Percentiles rank a stretch among this genome's conserved stretches.
Conservation (phyloP, 2,329 filamentous ascomycete species). For the Aspergillus sojae region DNA sequence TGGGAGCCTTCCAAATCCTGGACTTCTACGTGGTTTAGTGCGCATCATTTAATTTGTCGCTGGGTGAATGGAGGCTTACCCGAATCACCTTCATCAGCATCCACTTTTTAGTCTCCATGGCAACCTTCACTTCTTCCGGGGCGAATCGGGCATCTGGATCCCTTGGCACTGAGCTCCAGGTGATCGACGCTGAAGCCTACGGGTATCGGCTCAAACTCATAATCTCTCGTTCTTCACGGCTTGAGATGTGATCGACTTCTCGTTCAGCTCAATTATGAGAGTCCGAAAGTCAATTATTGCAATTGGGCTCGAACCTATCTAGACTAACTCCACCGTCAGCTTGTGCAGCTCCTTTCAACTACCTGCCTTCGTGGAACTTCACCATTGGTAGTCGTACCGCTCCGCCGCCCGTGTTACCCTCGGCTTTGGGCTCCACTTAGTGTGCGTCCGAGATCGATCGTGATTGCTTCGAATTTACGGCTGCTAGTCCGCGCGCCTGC, state of each 20-base stretch:
- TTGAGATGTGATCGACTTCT: background rate
- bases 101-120: slow-evolving; percentile 23
- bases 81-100: slow-evolving; percentile 13
- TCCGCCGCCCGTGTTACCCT: slow-evolving; percentile 2
- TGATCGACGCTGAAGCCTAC: slow-evolving; percentile 17
- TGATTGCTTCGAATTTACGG: slow-evolving; percentile 13
- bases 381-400: slow-evolving; percentile 15
- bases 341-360: background rate
- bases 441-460: slow-evolving; percentile 1
- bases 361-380: slow-evolving; percentile 16
- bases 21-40: background rate
- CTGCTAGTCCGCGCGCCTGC: slow-evolving; percentile 1
- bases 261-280: background rate
- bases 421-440: slow-evolving; percentile 1
- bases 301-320: background rate
- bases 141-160: slow-evolving; percentile 21
- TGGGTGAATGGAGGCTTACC: background rate
- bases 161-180: slow-evolving; percentile 20
- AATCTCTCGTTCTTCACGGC: background rate
- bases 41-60: background rate
- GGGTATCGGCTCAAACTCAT: background rate
- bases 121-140: slow-evolving; percentile 20
- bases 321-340: background rate
- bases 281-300: background rate
- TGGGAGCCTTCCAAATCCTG: background rate